Conservation (phyloP, 768 basidiomycete species). For the Crassisporium funariophilum region DNA sequence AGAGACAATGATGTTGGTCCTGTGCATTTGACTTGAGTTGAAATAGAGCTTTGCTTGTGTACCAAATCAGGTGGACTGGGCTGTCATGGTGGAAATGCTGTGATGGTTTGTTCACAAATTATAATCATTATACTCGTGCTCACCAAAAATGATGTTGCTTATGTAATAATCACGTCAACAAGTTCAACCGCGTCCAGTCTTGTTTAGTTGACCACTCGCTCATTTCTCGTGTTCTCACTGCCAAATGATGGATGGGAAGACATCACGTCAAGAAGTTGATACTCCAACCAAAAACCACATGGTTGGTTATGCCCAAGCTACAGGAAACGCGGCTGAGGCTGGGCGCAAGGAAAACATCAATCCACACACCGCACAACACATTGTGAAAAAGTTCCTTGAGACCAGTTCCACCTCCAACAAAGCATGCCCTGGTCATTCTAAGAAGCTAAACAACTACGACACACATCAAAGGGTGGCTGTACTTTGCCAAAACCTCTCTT, state of each 20-base stretch:
- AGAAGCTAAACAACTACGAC: too few species aligned
- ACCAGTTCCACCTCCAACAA: too few species aligned
- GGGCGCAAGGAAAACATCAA: not conserved
- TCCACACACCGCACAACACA: not conserved
- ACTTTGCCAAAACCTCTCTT: not conserved
- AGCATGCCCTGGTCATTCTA: too few species aligned
- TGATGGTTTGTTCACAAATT: slow-evolving; percentile 53
- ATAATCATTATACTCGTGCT: slow-evolving; percentile 48
- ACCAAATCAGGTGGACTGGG: slow-evolving; percentile 62
- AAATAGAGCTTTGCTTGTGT: slow-evolving; percentile 72
- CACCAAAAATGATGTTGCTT: not conserved
- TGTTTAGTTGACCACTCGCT: not conserved
- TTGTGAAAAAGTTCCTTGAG: too few species aligned
- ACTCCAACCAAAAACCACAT: not conserved
- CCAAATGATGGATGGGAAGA: too few species aligned
- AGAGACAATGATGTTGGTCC: slow-evolving; percentile 73
- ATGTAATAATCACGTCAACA: not conserved
- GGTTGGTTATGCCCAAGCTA: not conserved
- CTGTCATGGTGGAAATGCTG: slow-evolving; percentile 54
- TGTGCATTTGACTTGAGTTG: slow-evolving; percentile 63
- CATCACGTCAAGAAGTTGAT: not conserved
- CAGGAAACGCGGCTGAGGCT: not conserved
- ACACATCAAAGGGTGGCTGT: slow-evolving; percentile 10
- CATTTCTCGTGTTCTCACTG: not conserved
- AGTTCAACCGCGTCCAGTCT: not conserved